Percentiles rank a stretch among this genome's conserved stretches.
Evolutionary conservation across 148 eudicot species (phyloP).

Genomic region (Spergularia marina): DNA sequence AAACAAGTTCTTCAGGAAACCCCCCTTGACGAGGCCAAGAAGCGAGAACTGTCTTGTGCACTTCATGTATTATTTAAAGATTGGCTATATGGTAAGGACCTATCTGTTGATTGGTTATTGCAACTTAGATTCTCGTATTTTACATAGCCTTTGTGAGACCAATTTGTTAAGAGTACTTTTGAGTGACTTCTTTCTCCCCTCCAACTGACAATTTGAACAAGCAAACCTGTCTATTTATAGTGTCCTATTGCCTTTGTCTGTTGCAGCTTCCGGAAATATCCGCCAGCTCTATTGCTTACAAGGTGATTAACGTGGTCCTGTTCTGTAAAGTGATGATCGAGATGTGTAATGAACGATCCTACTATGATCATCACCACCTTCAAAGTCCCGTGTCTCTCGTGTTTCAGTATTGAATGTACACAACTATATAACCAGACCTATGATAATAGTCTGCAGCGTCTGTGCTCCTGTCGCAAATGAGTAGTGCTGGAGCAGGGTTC

Average conservation of each 20-base stretch:
- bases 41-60: slow-evolving; percentile 78
- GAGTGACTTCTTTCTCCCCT: too few relatives aligned
- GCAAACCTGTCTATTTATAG: background rate
- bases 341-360: background rate
- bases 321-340: slow-evolving; percentile 4
- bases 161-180: background rate
- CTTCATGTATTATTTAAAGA: slow-evolving; percentile 83
- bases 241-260: background rate
- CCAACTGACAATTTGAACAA: background rate
- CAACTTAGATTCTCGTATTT: background rate
- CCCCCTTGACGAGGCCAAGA: slow-evolving; percentile 74
- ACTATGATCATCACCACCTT: background rate
- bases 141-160: background rate
- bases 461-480: slow-evolving; percentile 17
- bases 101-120: slow-evolving; percentile 3
- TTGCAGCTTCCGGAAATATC: slow-evolving; percentile 16
- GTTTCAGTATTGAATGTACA: slow-evolving; percentile 1
- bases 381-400: background rate
- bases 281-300: slow-evolving; percentile 20
- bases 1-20: slow-evolving; percentile 85
- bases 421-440: slow-evolving; percentile 24
- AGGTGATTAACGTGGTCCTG: slow-evolving; percentile 10
- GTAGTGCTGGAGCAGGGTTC: slow-evolving; percentile 19
- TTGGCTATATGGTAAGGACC: slow-evolving; percentile 79
- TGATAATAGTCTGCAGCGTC: slow-evolving; percentile 13